Evolutionary conservation across 1,139 yeast genomes (phyloP), one percentile per base, ranked within the genome.

Genomic region (Sporopachydermia cereana): DNA sequence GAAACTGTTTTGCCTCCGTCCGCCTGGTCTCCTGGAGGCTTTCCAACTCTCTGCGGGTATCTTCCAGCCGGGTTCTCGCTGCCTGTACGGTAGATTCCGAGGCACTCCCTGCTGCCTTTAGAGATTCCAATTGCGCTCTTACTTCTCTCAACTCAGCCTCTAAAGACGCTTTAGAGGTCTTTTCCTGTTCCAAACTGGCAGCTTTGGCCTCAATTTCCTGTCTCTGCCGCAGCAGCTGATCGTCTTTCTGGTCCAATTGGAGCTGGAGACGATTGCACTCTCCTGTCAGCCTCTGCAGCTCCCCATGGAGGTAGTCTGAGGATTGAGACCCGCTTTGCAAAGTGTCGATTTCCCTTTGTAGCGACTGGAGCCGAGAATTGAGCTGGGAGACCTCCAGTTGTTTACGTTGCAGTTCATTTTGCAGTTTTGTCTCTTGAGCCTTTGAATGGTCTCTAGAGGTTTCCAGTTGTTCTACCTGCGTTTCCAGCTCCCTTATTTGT

Each of bases 1-100:
- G 67, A 21, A 62, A 58, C 31, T 58, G 57, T 25, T 59, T 57
- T 20, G 58, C 46, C 45, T 60, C 51, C 57, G 44, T 18, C 60
- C 60, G 36, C 53, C 51, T 51, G 12, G 5, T 7, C n/a, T 34
- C 39, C 17, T n/a, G 39, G 20, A 34, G 22, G 9, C 17, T 12
- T 34, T 34, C 39, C 9, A 16, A 34, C 18, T 34, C 39, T 20
- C 17, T 34, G 9, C 22, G 18, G 22, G 22, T 34, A 7, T 34
- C 39, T 20, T 34, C 39, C 5, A 34, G 39, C 17, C 9, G 22
- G 7, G 9, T 16, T 18, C 50, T 51, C 24, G 47, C 46, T 2
- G 53, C 52, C 31, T 56, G 57, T 14, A 48, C 18, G 7, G 34
- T 34, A 16, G 36, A 12, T 30, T 41, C 22, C 16, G 23, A n/a